These are phyloP conservation scores for Fusarium fujikuroi DNA, from an alignment of 2,329 filamentous ascomycete genomes.

Conservation along the genomic window DNA sequence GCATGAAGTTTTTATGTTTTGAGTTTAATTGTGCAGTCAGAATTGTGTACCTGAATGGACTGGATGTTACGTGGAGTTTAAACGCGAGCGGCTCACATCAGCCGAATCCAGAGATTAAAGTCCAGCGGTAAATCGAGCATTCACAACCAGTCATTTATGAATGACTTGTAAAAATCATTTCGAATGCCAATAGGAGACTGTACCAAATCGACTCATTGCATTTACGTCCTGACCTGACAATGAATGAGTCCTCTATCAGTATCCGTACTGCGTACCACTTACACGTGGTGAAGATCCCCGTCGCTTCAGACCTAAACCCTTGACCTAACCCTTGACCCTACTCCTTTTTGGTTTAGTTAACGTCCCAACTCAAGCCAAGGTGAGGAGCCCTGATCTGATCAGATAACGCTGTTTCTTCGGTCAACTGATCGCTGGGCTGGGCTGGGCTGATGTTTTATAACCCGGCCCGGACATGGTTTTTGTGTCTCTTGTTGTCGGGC, in stretches of 20 bases:
- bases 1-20: constrained; percentile 13
- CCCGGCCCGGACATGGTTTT: constrained; percentile 1
- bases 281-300: constrained; percentile 32
- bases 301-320: constrained; percentile 25
- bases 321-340: constrained; percentile 36
- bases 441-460: constrained; percentile 21
- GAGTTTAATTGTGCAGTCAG: constrained; percentile 16
- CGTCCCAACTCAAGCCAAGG: constrained; percentile 14
- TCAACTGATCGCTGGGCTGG: constrained; percentile 10
- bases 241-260: neutral
- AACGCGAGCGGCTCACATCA: constrained; percentile 32
- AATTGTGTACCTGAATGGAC: constrained; percentile 1
- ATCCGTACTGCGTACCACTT: constrained; percentile 12
- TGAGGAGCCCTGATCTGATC: constrained; percentile 35
- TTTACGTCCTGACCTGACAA: neutral
- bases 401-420: constrained; percentile 28
- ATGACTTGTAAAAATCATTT: neutral
- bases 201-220: neutral
- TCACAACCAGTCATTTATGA: constrained; percentile 8
- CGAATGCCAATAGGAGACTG: neutral
- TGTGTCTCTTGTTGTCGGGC: constrained; percentile 16
- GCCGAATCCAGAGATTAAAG: constrained; percentile 1
- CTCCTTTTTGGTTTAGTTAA: constrained; percentile 13
- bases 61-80: neutral
- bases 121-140: neutral